phyloP scores from a whole-genome alignment of 495 filamentous ascomycete genomes.

The Antarctomyces pellizariae region DNA sequence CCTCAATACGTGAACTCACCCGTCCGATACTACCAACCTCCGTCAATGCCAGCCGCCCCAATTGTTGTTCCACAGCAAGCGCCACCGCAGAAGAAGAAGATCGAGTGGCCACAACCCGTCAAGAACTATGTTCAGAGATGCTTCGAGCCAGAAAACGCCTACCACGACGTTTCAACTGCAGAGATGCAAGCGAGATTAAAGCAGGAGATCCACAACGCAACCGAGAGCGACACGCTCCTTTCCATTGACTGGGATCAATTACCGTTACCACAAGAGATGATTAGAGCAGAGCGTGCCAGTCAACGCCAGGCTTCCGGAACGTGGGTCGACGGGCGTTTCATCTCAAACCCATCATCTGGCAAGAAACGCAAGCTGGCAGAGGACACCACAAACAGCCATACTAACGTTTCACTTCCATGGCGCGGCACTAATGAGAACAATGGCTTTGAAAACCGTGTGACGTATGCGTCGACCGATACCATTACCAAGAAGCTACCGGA shows the following conservation, averaged over 20 bases:
- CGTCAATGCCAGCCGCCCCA: constrained; percentile 5
- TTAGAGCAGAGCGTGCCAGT: constrained; percentile 41
- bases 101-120: constrained; percentile 54
- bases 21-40: constrained; percentile 6
- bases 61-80: too few relatives aligned
- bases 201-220: constrained; percentile 58
- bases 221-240: constrained; percentile 41
- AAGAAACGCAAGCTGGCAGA: constrained; percentile 53
- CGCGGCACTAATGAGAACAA: constrained; percentile 37
- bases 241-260: constrained; percentile 59
- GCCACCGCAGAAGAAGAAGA: constrained; percentile 27
- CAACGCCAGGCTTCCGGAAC: constrained; percentile 16
- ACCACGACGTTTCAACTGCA: constrained; percentile 33
- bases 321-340: constrained; percentile 6
- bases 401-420: too few relatives aligned
- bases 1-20: too few relatives aligned
- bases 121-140: constrained; percentile 65
- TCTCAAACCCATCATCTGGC: constrained; percentile 3
- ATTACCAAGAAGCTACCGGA: constrained; percentile 17
- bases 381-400: constrained; percentile 17
- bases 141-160: constrained; percentile 46
- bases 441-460: constrained; percentile 55
- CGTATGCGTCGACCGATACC: constrained; percentile 26
- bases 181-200: constrained; percentile 76
- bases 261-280: constrained; percentile 71